A percentile compares a stretch with the other conserved stretches of the same genome.
These are phyloP conservation scores for Citrus hindsii DNA, from an alignment of 345 rosid genomes.

Conservation along the genomic window DNA sequence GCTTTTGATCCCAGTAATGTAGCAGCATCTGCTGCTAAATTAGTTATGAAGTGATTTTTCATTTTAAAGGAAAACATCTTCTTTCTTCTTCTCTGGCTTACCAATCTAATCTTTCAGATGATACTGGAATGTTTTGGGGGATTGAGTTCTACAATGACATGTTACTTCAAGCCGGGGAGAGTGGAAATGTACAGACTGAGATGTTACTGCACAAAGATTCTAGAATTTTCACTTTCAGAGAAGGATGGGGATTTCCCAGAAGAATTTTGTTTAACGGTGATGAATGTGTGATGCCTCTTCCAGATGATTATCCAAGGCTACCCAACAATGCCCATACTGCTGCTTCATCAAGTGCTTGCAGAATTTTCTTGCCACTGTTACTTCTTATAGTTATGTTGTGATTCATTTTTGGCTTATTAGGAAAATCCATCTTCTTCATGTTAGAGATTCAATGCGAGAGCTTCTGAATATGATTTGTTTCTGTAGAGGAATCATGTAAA, in stretches of 20 bases:
- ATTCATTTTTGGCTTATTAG: background rate
- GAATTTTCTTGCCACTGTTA: conserved; percentile 7
- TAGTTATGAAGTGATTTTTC: no score
- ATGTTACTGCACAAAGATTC: conserved; percentile 58
- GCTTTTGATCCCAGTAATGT: no score
- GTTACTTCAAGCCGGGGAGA: conserved; percentile 54
- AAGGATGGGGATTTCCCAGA: conserved; percentile 89
- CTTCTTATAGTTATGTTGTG: conserved; percentile 1
- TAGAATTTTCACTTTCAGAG: conserved; percentile 48
- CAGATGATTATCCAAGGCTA: conserved; percentile 63
- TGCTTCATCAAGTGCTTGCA: conserved; percentile 2
- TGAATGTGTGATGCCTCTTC: conserved; percentile 88
- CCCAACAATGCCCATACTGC: conserved; percentile 36
- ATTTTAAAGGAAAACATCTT: no score
- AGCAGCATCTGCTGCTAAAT: no score
- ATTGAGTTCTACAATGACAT: conserved; percentile 65
- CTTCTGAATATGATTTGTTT: no score
- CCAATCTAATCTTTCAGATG: conserved; percentile 42
- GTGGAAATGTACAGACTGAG: conserved; percentile 75
- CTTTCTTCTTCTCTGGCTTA: no score
- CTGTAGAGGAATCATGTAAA: no score
- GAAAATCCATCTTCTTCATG: background rate
- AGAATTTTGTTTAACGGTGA: conserved; percentile 78
- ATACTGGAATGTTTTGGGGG: conserved; percentile 88
- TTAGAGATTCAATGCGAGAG: background rate